Percentiles rank a stretch among this genome's conserved stretches.
These are phyloP conservation scores for Bothriochloa decipiens DNA, from an alignment of 176 grass and related monocot species.

Conservation along the genomic window DNA sequence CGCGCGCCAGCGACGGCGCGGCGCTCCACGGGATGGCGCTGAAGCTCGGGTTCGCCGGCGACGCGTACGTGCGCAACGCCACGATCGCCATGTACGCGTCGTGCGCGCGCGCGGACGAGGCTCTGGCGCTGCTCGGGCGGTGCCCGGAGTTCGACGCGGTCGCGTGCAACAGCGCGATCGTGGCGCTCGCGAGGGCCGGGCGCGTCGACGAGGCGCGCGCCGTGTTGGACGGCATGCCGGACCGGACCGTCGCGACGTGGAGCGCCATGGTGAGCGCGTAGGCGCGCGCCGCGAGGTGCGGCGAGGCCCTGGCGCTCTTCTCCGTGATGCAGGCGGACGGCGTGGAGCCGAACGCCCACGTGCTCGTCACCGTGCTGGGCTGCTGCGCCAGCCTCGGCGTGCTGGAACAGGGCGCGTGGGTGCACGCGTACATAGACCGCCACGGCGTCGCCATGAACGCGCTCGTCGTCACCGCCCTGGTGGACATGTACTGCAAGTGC, in stretches of 20 bases:
- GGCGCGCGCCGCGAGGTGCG: slow-evolving; percentile 39
- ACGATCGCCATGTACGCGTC: slow-evolving; percentile 75
- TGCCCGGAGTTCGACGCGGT: slow-evolving; percentile 54
- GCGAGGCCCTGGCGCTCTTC: slow-evolving; percentile 65
- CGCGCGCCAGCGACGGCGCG: slow-evolving; percentile 19
- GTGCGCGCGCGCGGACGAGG: slow-evolving; percentile 40
- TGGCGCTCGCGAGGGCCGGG: slow-evolving; percentile 53
- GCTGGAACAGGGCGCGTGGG: slow-evolving; percentile 67
- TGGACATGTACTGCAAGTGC: slow-evolving; percentile 82
- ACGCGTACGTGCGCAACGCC: slow-evolving; percentile 66
- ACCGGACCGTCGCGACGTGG: slow-evolving; percentile 61
- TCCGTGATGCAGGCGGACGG: slow-evolving; percentile 51
- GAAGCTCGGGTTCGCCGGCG: slow-evolving; percentile 63
- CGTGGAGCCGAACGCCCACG: slow-evolving; percentile 70
- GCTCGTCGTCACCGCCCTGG: slow-evolving; percentile 57
- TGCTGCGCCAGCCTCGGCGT: slow-evolving; percentile 62
- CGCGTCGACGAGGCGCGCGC: slow-evolving; percentile 46
- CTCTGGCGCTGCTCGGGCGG: slow-evolving; percentile 39
- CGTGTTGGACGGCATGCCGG: slow-evolving; percentile 71
- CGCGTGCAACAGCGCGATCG: slow-evolving; percentile 69
- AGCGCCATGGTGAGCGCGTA: slow-evolving; percentile 73
- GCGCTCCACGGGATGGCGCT: slow-evolving; percentile 77
- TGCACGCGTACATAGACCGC: slow-evolving; percentile 62
- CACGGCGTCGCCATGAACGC: slow-evolving; percentile 48
- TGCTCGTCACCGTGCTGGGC: slow-evolving; percentile 65